Evolutionary conservation across 225 moss, liverwort and hornwort genomes (phyloP), one percentile per base, ranked within the genome.

Genomic region (Rhytidiadelphus loreus): DNA sequence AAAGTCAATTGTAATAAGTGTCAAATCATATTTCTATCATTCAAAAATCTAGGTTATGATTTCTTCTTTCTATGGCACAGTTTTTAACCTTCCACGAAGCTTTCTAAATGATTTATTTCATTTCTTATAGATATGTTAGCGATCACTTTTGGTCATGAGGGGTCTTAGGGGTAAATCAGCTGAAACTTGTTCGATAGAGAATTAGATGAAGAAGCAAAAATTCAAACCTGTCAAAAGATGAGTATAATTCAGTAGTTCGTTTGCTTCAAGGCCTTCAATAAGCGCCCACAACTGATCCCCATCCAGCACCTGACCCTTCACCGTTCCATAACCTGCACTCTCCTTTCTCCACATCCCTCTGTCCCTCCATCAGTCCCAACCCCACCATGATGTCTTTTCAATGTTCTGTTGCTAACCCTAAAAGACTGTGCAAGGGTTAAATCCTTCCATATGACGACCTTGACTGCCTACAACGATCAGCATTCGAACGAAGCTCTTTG

Each of bases 241-340:
- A 63, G 98, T 97, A 78, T 98, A 98, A 71, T 85, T 90, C 72
- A 96, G 93, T 26, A 98, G 92, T 5, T 91, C 90, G 85, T 97
- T 98, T 29, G 96, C 96, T 93, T 97, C 96, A 62, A 98, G 91
- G 82, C 98, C 98, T 96, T 97, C 95, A 88, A 98, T 96, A n/a
- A 98, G 92, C 41, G 92, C 66, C 98, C 97, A 98, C 83, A 98
- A 85, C 87, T 98, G 91, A 83, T 97, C 93, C 83, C 98, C 98
- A 86, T 99, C 90, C 39, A 99, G 91, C 86, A 95, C 94, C 93
- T 97, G 95, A 52, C 97, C 98, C 85, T 94, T 96, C 86, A 94
- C 90, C 44, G 90, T 92, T 80, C 89, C 79, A 87, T 96, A 97
- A 81, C 96, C 98, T 99, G 96, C 94, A 95, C 91, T 94, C 87